Evolutionary conservation across 768 basidiomycete genomes (phyloP).

Genomic region (Rhodotorula diobovata): DNA sequence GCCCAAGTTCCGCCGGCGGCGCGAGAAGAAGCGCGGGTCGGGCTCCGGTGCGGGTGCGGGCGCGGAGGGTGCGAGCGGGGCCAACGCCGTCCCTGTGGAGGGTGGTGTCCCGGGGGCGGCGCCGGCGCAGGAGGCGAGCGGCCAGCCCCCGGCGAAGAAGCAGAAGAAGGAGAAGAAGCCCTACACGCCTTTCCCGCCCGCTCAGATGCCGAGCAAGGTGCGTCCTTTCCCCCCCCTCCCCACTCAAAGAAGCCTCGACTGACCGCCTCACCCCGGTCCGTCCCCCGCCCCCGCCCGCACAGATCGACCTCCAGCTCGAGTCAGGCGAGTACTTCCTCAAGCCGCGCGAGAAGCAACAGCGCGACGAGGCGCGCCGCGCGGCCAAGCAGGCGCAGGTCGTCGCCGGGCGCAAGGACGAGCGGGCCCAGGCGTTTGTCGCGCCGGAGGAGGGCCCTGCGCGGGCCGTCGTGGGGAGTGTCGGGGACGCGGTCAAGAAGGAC

Average conservation of each 20-base stretch:
- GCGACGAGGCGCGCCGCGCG: constrained; percentile 65
- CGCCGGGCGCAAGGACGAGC: constrained; percentile 66
- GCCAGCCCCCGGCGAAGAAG: constrained; percentile 85
- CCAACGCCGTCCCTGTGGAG: constrained; percentile 56
- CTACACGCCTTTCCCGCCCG: constrained; percentile 85
- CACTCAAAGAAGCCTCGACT: too few species aligned
- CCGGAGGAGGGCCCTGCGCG: constrained; percentile 72
- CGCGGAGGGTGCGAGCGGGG: constrained; percentile 42
- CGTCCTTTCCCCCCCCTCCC: constrained; percentile 16
- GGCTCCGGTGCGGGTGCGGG: constrained; percentile 1
- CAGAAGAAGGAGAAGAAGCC: constrained; percentile 82
- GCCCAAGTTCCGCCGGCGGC: constrained; percentile 87
- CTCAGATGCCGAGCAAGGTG: constrained; percentile 88
- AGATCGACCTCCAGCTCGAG: constrained; percentile 90
- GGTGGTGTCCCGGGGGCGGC: too few species aligned
- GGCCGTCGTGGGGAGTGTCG: constrained; percentile 54
- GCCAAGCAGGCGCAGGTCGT: constrained; percentile 81
- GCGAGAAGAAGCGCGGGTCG: constrained; percentile 76
- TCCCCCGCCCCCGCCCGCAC: background rate
- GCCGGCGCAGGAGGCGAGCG: constrained; percentile 55
- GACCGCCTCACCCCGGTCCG: too few species aligned
- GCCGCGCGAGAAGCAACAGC: constrained; percentile 72
- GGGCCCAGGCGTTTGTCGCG: constrained; percentile 81
- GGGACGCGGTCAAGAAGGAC: constrained; percentile 59
- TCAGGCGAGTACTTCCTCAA: constrained; percentile 99